A percentile compares a stretch with the other conserved stretches of the same genome.
phyloP scores from a whole-genome alignment of 352 stramenopile species.

The Phytophthora lateralis region DNA sequence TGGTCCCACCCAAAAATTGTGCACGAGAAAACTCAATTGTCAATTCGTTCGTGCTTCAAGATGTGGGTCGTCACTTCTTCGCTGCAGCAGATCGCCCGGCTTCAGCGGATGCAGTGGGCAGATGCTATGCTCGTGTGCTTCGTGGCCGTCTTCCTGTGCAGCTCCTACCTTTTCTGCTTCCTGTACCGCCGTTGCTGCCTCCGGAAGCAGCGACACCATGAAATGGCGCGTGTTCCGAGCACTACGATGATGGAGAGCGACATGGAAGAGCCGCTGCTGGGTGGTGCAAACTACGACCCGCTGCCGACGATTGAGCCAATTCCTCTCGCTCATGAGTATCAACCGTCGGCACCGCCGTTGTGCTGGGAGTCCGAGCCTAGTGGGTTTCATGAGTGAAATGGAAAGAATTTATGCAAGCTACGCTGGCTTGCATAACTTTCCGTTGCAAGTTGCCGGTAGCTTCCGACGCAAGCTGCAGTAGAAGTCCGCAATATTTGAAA shows the following conservation, averaged over 20 bases:
- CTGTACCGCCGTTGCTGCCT: conserved; percentile 48
- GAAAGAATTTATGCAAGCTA: conserved; percentile 1
- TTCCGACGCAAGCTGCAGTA: no score
- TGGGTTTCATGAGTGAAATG: conserved; percentile 7
- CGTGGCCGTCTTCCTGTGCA: conserved; percentile 51
- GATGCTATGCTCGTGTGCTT: conserved; percentile 47
- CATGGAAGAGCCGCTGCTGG: conserved; percentile 73
- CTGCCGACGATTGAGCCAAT: conserved; percentile 34
- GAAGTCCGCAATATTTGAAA: conserved; percentile 15
- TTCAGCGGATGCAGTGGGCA: conserved; percentile 38
- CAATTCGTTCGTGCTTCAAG: conserved; percentile 14
- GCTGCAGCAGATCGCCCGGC: conserved; percentile 14
- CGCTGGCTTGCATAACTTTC: no score
- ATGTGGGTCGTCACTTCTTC: conserved; percentile 29
- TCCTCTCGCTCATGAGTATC: conserved; percentile 60
- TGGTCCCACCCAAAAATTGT: conserved; percentile 5
- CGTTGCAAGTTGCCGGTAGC: no score
- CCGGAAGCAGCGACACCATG: conserved; percentile 9
- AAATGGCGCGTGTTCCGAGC: conserved; percentile 31
- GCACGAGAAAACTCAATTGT: conserved; percentile 6
- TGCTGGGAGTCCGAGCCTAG: conserved; percentile 33
- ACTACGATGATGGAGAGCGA: conserved; percentile 51
- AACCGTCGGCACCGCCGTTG: conserved; percentile 70
- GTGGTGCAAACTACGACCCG: conserved; percentile 44
- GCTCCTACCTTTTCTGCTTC: conserved; percentile 58